Conservation (phyloP, 805 yeast genomes). For the Trichomonascus vanleenenianus region DNA sequence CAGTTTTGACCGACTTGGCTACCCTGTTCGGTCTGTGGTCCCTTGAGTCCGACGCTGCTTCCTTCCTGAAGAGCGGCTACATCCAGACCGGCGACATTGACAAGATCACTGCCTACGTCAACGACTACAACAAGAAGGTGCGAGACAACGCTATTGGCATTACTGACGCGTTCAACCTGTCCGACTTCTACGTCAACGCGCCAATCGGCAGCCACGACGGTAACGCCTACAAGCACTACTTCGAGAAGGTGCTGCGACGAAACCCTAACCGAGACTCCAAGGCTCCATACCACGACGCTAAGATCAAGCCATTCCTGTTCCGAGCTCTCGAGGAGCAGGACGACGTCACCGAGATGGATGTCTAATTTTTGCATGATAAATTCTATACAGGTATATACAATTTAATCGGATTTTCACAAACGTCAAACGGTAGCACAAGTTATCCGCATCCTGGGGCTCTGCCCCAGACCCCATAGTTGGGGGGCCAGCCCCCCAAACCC, state of each 20-base stretch:
- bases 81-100: slow-evolving; percentile 43
- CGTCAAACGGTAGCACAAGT: too few species aligned
- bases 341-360: slow-evolving; percentile 3
- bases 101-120: slow-evolving; percentile 35
- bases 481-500: too few species aligned
- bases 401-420: too few species aligned
- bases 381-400: too few species aligned
- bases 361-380: too few species aligned
- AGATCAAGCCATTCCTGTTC: slow-evolving; percentile 30
- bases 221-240: slow-evolving; percentile 74
- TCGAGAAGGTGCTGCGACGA: slow-evolving; percentile 50
- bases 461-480: too few species aligned
- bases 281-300: slow-evolving; percentile 46
- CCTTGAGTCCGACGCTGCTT: slow-evolving; percentile 63
- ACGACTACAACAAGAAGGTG: slow-evolving; percentile 40
- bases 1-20: slow-evolving; percentile 46
- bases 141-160: slow-evolving; percentile 67
- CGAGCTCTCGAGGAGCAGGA: slow-evolving; percentile 22
- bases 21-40: slow-evolving; percentile 56
- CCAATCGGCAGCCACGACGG: slow-evolving; percentile 78
- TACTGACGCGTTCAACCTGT: slow-evolving; percentile 76
- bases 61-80: slow-evolving; percentile 59
- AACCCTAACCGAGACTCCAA: slow-evolving; percentile 35
- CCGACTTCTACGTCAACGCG: slow-evolving; percentile 75
- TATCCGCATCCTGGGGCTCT: too few species aligned